Evolutionary conservation across 768 basidiomycete species (phyloP), one percentile per base, ranked within the genome.

Genomic region (Pulveroboletus frians): DNA sequence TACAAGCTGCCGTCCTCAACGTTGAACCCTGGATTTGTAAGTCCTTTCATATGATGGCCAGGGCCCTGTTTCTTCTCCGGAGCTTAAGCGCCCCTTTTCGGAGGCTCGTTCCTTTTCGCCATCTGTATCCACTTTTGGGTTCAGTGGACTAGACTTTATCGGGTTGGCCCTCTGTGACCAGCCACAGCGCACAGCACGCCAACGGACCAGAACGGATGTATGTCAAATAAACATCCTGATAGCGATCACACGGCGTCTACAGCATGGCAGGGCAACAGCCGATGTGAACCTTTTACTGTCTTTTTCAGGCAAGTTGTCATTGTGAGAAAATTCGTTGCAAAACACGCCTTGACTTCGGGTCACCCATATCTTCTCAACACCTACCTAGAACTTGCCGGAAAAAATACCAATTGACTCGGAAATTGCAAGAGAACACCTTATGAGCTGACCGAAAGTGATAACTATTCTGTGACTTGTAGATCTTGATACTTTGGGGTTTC

Each of bases 21-120:
- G 35, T 27, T 35, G 41, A 46, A 61, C 57, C 61, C 60, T 63
- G n/a, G 38, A 61, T 61, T 50, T 39, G 48, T 56, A 46, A 46
- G 49, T 51, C 45, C 48, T 36, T 36, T n/a, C 32, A 51, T 13
- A 31, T 31, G 11, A 13, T 13, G 11, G 13, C 13, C 30, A 31
- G 14, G 46, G 41, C 46, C 53, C 59, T 53, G 53, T 55, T 55
- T 37, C 46, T 50, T 20, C 50, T 31, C 54, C 65, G 65, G 65
- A 66, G 36, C 65, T 67, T 69, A 57, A 44, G 60, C 65, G 67
- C 65, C 67, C 65, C 57, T 57, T 66, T 43, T 36, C 38, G 32
- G 41, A 20, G 42, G 36, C 45, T 52, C 51, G 39, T 53, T 48
- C 46, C 31, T 14, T 32, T 18, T 8, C 34, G 36, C 39, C 37